Base-by-base conservation (phyloP, 495 filamentous ascomycete species). In the Amniculicola lignicola region DNA sequence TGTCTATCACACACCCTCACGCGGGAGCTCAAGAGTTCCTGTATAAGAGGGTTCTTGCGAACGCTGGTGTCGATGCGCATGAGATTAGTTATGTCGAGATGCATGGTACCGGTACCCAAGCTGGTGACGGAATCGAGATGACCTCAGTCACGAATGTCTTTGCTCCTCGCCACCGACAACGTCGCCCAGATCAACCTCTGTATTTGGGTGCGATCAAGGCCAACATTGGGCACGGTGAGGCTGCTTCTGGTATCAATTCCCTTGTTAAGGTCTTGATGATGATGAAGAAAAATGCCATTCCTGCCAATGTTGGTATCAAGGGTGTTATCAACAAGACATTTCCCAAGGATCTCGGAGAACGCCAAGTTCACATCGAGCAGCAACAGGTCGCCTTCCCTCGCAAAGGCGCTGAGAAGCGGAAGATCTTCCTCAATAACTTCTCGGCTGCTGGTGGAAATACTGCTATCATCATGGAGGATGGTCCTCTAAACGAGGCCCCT, bases 221-320 rank as follows among this genome's bases (percentile, higher is more conserved):
- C 0, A 96, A 95, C 53, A 78, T 96, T 23, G 91, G 91, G 1
- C 92, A 96, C 69, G 90, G 84, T 28, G 91, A 96, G 66, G 87
- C 90, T 35, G 89, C 85, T 0, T 94, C 91, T 38, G 91, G 91
- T 49, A 79, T 93, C 27, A 86, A 86, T 1, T 82, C 87, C 1
- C 75, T 96, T 18, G 77, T 89, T 68, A 96, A 96, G 71, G 82
- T 92, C 1, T 68, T 96, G 42, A 68, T 95, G 70, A 96, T 96
- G 90, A 72, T 96, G 69, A 77, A 85, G 68, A 86, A 92, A 65
- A 87, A 84, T 63, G 76, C 75, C 28, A 95, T 96, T 42, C 89
- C 90, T 4, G 86, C 89, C 6, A 89, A 93, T 57, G 83, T 87
- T 51, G 89, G 89, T n/a, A 92, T 92, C 75, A 93, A 95, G 73